These are phyloP conservation scores for Geopyxis carbonaria DNA, from an alignment of 495 filamentous ascomycete genomes.

Conservation along the genomic window DNA sequence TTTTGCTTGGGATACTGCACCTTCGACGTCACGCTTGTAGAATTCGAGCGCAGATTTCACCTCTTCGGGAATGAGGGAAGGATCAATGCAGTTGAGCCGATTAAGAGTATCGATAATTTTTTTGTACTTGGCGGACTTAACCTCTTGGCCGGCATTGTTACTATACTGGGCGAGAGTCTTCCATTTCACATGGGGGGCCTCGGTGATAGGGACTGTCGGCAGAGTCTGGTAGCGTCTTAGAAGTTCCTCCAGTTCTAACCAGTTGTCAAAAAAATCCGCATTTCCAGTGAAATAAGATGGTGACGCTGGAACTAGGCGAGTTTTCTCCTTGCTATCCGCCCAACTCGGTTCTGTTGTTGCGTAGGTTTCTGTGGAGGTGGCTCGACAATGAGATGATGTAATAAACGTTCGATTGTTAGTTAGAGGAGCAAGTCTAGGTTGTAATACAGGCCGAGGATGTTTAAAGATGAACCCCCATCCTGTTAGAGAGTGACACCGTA, in stretches of 20 bases:
- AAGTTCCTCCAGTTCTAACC: conserved; percentile 53
- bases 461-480: too few relatives aligned
- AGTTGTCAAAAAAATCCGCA: conserved; percentile 70
- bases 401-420: too few relatives aligned
- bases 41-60: conserved; percentile 43
- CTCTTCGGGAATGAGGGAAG: conserved; percentile 51
- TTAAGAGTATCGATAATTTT: conserved; percentile 57
- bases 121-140: conserved; percentile 64
- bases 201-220: conserved; percentile 42
- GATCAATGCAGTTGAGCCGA: conserved; percentile 71
- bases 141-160: conserved; percentile 51
- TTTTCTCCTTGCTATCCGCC: conserved; percentile 19
- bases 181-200: conserved; percentile 71
- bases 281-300: conserved; percentile 85
- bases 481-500: too few relatives aligned
- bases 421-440: too few relatives aligned
- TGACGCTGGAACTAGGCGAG: conserved; percentile 66
- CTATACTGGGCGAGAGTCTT: conserved; percentile 61
- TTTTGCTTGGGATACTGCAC: conserved; percentile 41
- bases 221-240: conserved; percentile 52
- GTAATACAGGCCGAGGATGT: too few relatives aligned
- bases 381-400: too few relatives aligned
- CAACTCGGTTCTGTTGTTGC: conserved; percentile 9
- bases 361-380: too few relatives aligned
- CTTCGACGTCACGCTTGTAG: conserved; percentile 62